Evolutionary conservation across 768 basidiomycete species (phyloP), one percentile per base, ranked within the genome.

Genomic region (Megacollybia marginata): DNA sequence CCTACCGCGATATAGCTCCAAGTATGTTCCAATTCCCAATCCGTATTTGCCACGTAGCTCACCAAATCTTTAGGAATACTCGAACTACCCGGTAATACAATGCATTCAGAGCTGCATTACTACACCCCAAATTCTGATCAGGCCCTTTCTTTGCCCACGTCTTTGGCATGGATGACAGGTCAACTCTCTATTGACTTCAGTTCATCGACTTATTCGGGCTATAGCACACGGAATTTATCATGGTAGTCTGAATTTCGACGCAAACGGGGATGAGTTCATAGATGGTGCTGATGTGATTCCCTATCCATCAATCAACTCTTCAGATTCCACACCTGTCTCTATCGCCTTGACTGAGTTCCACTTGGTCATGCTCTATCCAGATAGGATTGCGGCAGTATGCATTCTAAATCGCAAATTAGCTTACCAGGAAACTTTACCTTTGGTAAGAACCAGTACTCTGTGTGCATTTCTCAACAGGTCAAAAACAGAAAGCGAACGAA

Each of bases 131-230:
- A 85, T 62, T 71, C 87, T 16, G 80, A 80, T 55, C 82, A 88
- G 66, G 78, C 79, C 16, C 68, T 79, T 33, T 83, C 83, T 12
- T 62, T 88, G 31, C 87, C 92, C 1, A 83, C 75, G 57, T 74
- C 72, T 20, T 70, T 96, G 56, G 95, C 92, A 4, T 97, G 95
- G 95, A 76, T 95, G 72, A 95, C 92, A 45, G 82, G 94, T 91
- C 49, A 55, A 80, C 57, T 2, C 3, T 33, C 32, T 9, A 7
- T 18, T 15, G 9, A 8, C 4, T 4, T 35, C 18, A 36, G 12
- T 23, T 44, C 42, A 50, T 46, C n/a, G 42, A 32, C 31, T 10
- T 49, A 23, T 45, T 19, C 40, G 9, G 50, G 6, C 6, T 28
- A 2, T 57, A 93, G 92, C 80, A 12, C 86, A 88, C 40, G 95